A percentile compares a stretch with the other conserved stretches of the same genome.
phyloP scores from a whole-genome alignment of 2,329 filamentous ascomycete species.

The Talaromyces verruculosus region DNA sequence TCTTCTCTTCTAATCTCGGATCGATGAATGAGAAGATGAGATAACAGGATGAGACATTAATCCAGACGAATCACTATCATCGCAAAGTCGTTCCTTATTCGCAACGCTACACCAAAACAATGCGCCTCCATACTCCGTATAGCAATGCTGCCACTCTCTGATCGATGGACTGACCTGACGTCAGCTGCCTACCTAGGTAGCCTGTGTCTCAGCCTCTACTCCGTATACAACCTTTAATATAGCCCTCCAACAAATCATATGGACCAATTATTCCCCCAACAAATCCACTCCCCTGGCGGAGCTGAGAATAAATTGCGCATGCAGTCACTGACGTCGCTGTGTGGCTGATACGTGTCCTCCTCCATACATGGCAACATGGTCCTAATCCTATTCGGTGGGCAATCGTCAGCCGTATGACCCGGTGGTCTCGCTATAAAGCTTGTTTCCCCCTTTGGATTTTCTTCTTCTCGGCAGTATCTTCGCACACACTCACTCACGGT shows the following conservation, averaged over 20 bases:
- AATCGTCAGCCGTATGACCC: not conserved
- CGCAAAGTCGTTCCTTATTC: not conserved
- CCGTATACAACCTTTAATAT: not conserved
- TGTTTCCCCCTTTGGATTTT: not conserved
- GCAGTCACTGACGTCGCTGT: not conserved
- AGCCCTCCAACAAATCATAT: not conserved
- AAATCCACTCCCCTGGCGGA: not conserved
- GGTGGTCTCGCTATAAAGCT: not conserved
- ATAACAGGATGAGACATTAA: not conserved
- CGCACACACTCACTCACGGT: not conserved
- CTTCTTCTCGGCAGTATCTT: not conserved
- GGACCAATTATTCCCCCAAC: not conserved
- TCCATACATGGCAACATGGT: not conserved
- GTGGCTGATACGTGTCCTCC: not conserved
- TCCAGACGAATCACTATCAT: not conserved
- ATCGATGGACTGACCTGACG: not conserved
- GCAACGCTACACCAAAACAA: not conserved
- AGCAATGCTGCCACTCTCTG: not conserved
- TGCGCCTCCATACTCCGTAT: no score
- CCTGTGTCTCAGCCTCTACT: not conserved
- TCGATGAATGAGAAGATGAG: not conserved
- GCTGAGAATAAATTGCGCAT: not conserved
- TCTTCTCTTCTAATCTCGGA: not conserved
- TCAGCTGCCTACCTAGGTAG: not conserved
- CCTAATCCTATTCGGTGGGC: not conserved